Conservation (phyloP, 2,329 filamentous ascomycete genomes). For the Phialemonium atrogriseum region DNA sequence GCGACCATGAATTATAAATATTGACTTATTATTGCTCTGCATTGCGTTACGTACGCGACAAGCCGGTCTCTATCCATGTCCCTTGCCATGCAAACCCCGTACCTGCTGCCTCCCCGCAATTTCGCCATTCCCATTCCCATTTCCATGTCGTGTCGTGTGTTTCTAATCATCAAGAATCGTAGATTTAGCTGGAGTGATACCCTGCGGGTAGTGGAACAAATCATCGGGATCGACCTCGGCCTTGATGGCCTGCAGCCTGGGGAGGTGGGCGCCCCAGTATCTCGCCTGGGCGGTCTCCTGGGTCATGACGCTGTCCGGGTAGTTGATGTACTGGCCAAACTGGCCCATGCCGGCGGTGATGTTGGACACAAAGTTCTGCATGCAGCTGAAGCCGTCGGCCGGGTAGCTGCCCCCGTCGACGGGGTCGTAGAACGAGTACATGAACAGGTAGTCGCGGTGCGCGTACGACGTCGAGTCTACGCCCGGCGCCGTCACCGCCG, state of each 20-base stretch:
- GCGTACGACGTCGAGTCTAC: slow-evolving; percentile 27
- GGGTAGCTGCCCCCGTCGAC: slow-evolving; percentile 23
- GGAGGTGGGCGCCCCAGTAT: slow-evolving; percentile 29
- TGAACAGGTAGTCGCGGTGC: slow-evolving; percentile 37
- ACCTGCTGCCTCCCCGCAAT: no score
- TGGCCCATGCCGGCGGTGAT: slow-evolving; percentile 18
- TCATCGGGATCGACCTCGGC: slow-evolving; percentile 25
- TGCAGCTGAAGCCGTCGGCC: slow-evolving; percentile 20
- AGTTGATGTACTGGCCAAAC: slow-evolving; percentile 35
- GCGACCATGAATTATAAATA: no score
- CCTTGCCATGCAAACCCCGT: no score
- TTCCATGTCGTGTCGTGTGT: no score
- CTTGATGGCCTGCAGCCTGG: slow-evolving; percentile 25
- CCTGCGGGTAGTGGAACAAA: slow-evolving; percentile 32
- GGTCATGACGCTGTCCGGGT: slow-evolving; percentile 26
- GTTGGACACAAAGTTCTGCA: slow-evolving; percentile 25
- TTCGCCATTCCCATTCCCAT: no score
- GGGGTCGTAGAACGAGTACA: slow-evolving; percentile 40
- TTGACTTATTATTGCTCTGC: no score
- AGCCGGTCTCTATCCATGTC: no score
- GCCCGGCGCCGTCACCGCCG: slow-evolving; percentile 22
- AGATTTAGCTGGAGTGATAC: slow-evolving; percentile 19
- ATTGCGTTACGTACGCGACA: no score
- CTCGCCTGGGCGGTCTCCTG: slow-evolving; percentile 21
- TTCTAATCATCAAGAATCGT: no score